These are phyloP conservation scores for Solanum pennellii DNA, from an alignment of 257 asterid species.

Conservation along the genomic window DNA sequence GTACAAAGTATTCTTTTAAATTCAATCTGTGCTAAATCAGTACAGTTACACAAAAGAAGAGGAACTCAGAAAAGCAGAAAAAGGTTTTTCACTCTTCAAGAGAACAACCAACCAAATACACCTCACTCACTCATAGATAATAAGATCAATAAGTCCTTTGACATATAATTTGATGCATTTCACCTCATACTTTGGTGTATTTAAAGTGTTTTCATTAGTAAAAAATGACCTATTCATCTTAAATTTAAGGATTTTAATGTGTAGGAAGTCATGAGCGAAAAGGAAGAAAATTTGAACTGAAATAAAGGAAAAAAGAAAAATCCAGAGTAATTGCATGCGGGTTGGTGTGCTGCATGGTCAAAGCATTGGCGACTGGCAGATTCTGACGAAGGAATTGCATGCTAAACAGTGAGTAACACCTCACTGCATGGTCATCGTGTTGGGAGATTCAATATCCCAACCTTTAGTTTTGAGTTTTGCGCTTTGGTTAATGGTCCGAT, in stretches of 20 bases:
- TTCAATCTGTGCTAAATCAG: neutral
- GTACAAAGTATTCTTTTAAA: neutral
- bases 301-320: neutral
- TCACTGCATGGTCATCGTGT: neutral
- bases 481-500: neutral
- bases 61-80: neutral
- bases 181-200: neutral
- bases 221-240: neutral
- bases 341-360: neutral
- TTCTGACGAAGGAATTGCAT: neutral
- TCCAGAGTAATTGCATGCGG: neutral
- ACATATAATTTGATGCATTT: neutral
- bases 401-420: neutral
- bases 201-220: neutral
- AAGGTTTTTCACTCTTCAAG: neutral
- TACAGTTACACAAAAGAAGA: neutral
- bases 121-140: neutral
- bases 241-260: neutral
- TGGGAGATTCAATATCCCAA: neutral
- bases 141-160: neutral
- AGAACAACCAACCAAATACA: neutral
- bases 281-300: neutral
- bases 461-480: neutral
- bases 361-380: neutral
- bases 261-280: neutral